A percentile compares a stretch with the other conserved stretches of the same genome.
These are phyloP conservation scores for Cyberlindnera euphorbiae DNA, from an alignment of 805 yeast genomes.

Conservation along the genomic window DNA sequence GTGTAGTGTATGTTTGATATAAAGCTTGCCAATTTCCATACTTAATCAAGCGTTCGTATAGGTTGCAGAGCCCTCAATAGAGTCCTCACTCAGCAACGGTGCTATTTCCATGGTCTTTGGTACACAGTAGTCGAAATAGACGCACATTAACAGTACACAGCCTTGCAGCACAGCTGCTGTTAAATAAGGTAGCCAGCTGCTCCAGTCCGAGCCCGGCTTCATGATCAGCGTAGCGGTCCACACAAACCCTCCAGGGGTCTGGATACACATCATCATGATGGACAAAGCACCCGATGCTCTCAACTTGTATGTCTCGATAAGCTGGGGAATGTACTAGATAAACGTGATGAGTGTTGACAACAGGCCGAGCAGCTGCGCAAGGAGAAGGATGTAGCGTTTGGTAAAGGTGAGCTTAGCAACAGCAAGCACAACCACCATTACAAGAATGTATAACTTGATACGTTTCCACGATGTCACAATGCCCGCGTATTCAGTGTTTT, in stretches of 20 bases:
- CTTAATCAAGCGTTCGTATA: no score
- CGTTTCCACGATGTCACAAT: slow-evolving; percentile 38
- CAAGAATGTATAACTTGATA: slow-evolving; percentile 33
- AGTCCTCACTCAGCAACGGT: not conserved
- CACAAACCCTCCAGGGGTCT: slow-evolving; percentile 83
- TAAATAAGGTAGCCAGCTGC: slow-evolving; percentile 78
- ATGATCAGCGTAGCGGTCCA: slow-evolving; percentile 70
- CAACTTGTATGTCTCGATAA: slow-evolving; percentile 59
- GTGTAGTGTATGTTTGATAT: no score
- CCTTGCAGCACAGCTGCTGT: slow-evolving; percentile 70
- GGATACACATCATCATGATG: slow-evolving; percentile 75
- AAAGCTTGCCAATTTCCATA: no score
- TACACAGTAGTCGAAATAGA: slow-evolving; percentile 36
- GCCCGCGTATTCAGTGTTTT: slow-evolving; percentile 35
- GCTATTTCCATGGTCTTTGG: slow-evolving; percentile 1
- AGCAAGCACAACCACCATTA: slow-evolving; percentile 32
- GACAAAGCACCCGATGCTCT: slow-evolving; percentile 81
- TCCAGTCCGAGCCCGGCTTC: slow-evolving; percentile 79
- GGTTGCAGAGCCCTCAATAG: not conserved
- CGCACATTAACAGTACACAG: slow-evolving; percentile 54
- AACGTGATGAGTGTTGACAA: slow-evolving; percentile 59
- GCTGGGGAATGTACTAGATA: slow-evolving; percentile 76
- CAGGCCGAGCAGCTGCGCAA: slow-evolving; percentile 61
- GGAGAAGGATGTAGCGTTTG: slow-evolving; percentile 23
- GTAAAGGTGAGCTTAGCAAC: slow-evolving; percentile 24